Conservation (phyloP, 768 basidiomycete genomes). For the Agrocybe pediades region DNA sequence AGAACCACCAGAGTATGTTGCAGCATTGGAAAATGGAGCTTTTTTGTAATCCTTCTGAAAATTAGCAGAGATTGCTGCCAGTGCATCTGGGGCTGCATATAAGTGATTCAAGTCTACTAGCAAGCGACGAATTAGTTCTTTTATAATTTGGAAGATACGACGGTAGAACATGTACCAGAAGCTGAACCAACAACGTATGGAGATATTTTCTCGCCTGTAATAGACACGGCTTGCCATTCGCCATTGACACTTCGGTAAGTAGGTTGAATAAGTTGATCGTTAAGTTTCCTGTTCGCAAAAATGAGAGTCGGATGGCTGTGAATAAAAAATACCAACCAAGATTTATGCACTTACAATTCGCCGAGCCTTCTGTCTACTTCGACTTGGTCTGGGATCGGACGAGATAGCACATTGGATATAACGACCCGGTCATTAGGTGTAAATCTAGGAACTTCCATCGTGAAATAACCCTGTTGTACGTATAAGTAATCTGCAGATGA, state of each 20-base stretch:
- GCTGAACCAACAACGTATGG: conserved; percentile 8
- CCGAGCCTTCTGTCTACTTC: conserved; percentile 42
- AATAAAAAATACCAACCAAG: neutral
- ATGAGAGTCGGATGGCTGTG: neutral
- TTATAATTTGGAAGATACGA: neutral
- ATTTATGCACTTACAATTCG: conserved; percentile 53
- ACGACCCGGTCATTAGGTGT: conserved; percentile 42
- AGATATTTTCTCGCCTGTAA: conserved; percentile 17
- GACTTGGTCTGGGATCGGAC: conserved; percentile 43
- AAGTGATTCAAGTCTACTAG: conserved; percentile 11
- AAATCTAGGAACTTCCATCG: conserved; percentile 42
- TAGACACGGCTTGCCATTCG: conserved; percentile 15
- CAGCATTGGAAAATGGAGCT: conserved; percentile 18
- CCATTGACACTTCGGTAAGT: conserved; percentile 15
- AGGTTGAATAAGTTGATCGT: conserved; percentile 18
- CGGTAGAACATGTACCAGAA: neutral
- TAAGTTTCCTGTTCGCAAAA: conserved; percentile 26
- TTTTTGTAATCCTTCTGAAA: conserved; percentile 25
- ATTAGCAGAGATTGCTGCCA: conserved; percentile 22
- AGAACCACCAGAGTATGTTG: conserved; percentile 2
- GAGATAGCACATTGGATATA: conserved; percentile 54
- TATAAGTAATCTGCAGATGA: neutral
- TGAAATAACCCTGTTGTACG: conserved; percentile 40
- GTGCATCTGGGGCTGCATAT: conserved; percentile 22
- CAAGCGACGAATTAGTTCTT: neutral